Evolutionary conservation across 768 basidiomycete species (phyloP), one percentile per base, ranked within the genome.

Genomic region (Rubroboletus pulcherrimus): DNA sequence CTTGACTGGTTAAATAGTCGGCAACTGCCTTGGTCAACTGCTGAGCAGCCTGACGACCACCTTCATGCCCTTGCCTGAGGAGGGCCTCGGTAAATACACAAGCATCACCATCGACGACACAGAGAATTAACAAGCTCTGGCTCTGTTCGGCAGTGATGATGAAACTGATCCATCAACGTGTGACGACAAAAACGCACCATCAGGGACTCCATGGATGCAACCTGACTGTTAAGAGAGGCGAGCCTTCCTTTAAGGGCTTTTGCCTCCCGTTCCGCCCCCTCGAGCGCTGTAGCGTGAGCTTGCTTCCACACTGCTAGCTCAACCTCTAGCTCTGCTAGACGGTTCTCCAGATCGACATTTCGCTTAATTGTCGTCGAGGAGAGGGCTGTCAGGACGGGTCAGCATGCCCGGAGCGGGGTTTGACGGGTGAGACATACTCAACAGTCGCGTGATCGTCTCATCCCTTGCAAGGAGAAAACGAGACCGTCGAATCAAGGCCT

Each of bases 21-120:
- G 86, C 86, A 49, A 91, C 85, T 7, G 75, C 75, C 68, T 85
- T 82, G 19, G 87, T 89, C 54, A 90, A 73, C 49, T 78, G 77
- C 62, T 86, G 83, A 30, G 86, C 84, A 42, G 78, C 76, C 53
- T 78, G 77, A 17, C 74, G 71, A 30, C 89, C 89, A 10, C 89
- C 89, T 51, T 80, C 76, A 45, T 81, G 80, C 7, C 88, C 89
- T 68, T 85, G 83, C 31, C 65, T 66, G 39, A 91, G 71, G 55
- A 86, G 76, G 19, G 81, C 73, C 46, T 76, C 78, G 53, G 76
- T 75, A 74, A 91, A 91, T 61, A 89, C 72, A 59, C 82, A 82
- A 46, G 81, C 80, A 66, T 89, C 83, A 38, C 86, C 89, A 62
- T 91, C 86, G 63, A 91, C 78, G 59, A 87, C 80, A 64, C 87